Conservation (phyloP, 1,139 yeast species). For the Arxiozyma bovina region DNA sequence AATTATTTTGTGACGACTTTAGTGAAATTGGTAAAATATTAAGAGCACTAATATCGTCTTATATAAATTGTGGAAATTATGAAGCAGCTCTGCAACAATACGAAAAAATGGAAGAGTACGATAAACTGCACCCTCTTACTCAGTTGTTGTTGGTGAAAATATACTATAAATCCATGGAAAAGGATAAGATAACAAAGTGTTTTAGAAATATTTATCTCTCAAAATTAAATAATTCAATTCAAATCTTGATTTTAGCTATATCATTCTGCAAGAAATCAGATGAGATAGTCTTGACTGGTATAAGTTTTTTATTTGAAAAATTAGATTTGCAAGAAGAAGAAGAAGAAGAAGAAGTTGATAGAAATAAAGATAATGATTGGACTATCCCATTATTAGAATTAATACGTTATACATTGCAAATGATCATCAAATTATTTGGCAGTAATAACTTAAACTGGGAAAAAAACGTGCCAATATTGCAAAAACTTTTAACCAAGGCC, state of each 20-base stretch:
- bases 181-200: conserved; percentile 6
- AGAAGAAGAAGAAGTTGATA: background rate
- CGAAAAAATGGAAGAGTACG: conserved; percentile 11
- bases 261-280: conserved; percentile 16
- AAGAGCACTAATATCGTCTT: conserved; percentile 17
- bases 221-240: conserved; percentile 11
- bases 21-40: conserved; percentile 19
- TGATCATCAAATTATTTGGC: conserved; percentile 19
- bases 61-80: conserved; percentile 10
- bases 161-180: conserved; percentile 5
- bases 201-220: conserved; percentile 13
- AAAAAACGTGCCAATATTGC: conserved; percentile 9
- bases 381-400: conserved; percentile 14
- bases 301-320: conserved; percentile 15
- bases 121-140: conserved; percentile 15
- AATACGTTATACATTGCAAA: conserved; percentile 21
- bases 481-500: conserved; percentile 11
- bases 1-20: conserved; percentile 14
- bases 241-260: conserved; percentile 17
- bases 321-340: conserved; percentile 6
- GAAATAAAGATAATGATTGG: background rate
- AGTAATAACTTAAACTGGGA: conserved; percentile 5
- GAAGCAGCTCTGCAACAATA: conserved; percentile 9
- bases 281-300: conserved; percentile 12
- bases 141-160: conserved; percentile 15